These are phyloP conservation scores for Pisolithus orientalis DNA, from an alignment of 768 basidiomycete genomes.

Conservation along the genomic window DNA sequence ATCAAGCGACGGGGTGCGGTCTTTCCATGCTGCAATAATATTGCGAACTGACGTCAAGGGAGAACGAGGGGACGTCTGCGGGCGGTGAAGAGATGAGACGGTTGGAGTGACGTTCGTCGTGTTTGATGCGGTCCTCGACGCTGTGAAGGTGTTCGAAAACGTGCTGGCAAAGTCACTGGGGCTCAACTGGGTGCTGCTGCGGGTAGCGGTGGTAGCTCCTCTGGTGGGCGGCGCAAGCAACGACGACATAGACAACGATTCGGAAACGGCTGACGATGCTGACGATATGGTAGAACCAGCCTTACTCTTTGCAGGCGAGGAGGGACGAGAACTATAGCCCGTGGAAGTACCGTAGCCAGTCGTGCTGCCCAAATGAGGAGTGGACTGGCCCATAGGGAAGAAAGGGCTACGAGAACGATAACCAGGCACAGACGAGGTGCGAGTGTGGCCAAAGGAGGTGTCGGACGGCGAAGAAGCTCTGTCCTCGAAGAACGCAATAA, in stretches of 20 bases:
- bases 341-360: slow-evolving; percentile 26
- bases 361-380: slow-evolving; percentile 33
- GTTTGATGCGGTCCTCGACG: slow-evolving; percentile 18
- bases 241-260: slow-evolving; percentile 30
- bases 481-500: slow-evolving; percentile 71
- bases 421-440: slow-evolving; percentile 48
- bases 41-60: slow-evolving; percentile 72
- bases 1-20: slow-evolving; percentile 49
- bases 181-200: slow-evolving; percentile 28
- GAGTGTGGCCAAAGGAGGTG: slow-evolving; percentile 37
- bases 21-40: slow-evolving; percentile 76
- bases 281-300: slow-evolving; percentile 25
- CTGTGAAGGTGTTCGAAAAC: slow-evolving; percentile 36
- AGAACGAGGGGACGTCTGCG: slow-evolving; percentile 61
- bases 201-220: slow-evolving; percentile 23
- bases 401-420: slow-evolving; percentile 24
- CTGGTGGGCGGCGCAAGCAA: slow-evolving; percentile 45
- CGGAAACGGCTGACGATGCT: slow-evolving; percentile 17
- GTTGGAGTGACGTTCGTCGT: slow-evolving; percentile 34
- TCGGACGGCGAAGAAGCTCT: slow-evolving; percentile 36
- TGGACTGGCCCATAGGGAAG: slow-evolving; percentile 31
- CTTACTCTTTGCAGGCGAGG: slow-evolving; percentile 43
- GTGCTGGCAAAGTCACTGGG: slow-evolving; percentile 33
- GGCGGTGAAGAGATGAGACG: slow-evolving; percentile 50
- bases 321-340: slow-evolving; percentile 36